Percentiles rank a stretch among this genome's conserved stretches.
Evolutionary conservation across 73 alveolate species (phyloP).

Genomic region (Paramecium tetraurelia): DNA sequence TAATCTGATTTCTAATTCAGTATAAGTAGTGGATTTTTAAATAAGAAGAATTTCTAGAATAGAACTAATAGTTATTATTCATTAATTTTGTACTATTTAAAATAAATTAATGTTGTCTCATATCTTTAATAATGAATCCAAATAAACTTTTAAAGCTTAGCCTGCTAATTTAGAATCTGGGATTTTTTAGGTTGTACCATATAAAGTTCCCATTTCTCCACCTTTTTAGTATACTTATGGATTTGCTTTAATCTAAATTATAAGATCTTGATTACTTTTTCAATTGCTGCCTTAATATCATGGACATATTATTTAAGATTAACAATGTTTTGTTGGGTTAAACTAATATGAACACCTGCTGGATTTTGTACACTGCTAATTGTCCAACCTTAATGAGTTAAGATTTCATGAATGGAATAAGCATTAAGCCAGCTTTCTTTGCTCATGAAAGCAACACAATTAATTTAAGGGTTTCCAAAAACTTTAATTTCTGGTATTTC

Average conservation of each 20-base stretch:
- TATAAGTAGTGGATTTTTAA: not conserved
- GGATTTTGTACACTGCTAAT: slow-evolving; percentile 68
- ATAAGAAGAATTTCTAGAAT: not conserved
- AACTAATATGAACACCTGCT: slow-evolving; percentile 72
- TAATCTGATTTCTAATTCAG: not conserved
- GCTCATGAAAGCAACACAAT: not conserved
- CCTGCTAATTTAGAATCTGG: not conserved
- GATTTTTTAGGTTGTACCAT: slow-evolving; percentile 36
- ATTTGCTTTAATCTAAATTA: not conserved
- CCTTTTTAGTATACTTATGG: not conserved
- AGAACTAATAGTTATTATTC: no score
- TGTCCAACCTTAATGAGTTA: slow-evolving; percentile 76
- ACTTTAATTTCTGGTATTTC: slow-evolving; percentile 76
- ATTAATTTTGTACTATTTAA: not conserved
- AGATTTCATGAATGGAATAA: slow-evolving; percentile 57
- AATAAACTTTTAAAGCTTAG: not conserved
- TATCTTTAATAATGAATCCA: not conserved
- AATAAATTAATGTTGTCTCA: not conserved
- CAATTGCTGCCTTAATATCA: slow-evolving; percentile 75
- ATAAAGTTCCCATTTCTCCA: slow-evolving; percentile 28
- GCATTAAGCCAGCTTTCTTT: slow-evolving; percentile 47
- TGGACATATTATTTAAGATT: slow-evolving; percentile 68
- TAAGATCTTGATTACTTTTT: slow-evolving; percentile 46
- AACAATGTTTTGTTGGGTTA: slow-evolving; percentile 74
- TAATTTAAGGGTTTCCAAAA: slow-evolving; percentile 70